Conservation (phyloP, 208 protist species). For the Trypanosoma theileri region DNA sequence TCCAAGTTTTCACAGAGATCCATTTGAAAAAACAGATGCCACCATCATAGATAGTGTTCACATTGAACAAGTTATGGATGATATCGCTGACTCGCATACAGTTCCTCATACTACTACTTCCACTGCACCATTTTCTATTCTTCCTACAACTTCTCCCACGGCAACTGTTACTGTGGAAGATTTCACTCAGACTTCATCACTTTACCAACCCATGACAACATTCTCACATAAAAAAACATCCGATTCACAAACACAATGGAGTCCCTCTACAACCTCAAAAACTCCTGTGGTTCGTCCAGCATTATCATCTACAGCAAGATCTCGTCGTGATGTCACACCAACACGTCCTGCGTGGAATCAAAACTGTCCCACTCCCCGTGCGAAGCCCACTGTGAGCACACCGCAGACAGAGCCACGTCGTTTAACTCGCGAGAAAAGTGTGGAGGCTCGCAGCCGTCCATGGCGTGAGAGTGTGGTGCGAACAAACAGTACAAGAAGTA, state of each 20-base stretch:
- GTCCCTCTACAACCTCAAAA: neutral
- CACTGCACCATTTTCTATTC: too few relatives aligned
- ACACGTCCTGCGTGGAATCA: slow-evolving; percentile 70
- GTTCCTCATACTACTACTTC: too few relatives aligned
- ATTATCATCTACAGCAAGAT: slow-evolving; percentile 30
- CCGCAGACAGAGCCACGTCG: slow-evolving; percentile 36
- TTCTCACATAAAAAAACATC: neutral
- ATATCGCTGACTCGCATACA: neutral
- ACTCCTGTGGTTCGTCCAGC: slow-evolving; percentile 22
- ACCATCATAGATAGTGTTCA: neutral
- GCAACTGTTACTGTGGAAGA: neutral
- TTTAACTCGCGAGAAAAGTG: slow-evolving; percentile 8
- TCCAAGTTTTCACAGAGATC: neutral
- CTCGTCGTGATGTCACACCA: slow-evolving; percentile 6
- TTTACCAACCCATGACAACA: neutral
- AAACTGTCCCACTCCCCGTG: slow-evolving; percentile 41
- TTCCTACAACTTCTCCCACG: neutral
- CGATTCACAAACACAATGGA: neutral
- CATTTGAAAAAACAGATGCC: neutral
- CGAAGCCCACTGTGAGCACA: slow-evolving; percentile 54
- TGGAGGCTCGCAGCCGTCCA: slow-evolving; percentile 7
- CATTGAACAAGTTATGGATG: slow-evolving; percentile 17
- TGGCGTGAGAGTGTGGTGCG: slow-evolving; percentile 15
- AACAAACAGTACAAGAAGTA: neutral
- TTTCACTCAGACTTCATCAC: slow-evolving; percentile 1